Evolutionary conservation across 306 rosid species (phyloP).

Genomic region (Fragaria iinumae): DNA sequence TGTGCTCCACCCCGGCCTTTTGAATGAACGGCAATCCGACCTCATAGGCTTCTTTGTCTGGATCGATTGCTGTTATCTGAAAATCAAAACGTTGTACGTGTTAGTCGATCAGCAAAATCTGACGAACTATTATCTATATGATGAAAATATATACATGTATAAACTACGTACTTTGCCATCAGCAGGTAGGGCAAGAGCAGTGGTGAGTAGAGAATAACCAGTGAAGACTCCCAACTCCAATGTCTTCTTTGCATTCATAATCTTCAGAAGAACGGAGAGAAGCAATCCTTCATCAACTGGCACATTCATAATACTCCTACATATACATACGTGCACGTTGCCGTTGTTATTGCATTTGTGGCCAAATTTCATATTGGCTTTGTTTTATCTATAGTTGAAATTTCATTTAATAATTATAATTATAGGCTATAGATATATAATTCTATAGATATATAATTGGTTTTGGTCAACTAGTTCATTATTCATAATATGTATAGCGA

Average conservation of each 20-base stretch:
- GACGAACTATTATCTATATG: neutral
- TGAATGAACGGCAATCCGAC: conserved; percentile 52
- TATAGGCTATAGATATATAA: too few species aligned
- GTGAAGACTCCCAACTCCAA: conserved; percentile 63
- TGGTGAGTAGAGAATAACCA: conserved; percentile 66
- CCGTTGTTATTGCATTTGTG: neutral
- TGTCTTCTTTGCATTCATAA: conserved; percentile 59
- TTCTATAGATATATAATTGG: too few species aligned
- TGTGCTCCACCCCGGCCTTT: conserved; percentile 57
- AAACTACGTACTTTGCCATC: conserved; percentile 35
- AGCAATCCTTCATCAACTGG: conserved; percentile 54
- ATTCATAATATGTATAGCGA: too few species aligned
- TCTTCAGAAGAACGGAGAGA: conserved; percentile 44
- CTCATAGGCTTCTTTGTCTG: conserved; percentile 41
- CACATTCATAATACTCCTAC: conserved; percentile 48
- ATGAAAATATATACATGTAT: neutral
- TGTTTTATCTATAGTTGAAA: neutral
- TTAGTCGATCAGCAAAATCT: neutral
- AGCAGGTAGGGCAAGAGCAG: conserved; percentile 57
- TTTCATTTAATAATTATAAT: too few species aligned
- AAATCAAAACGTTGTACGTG: neutral
- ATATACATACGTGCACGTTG: neutral
- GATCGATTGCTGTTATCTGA: conserved; percentile 48
- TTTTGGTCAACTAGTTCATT: neutral
- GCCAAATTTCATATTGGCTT: too few species aligned